These are phyloP conservation scores for Jackrogersella multiformis DNA, from an alignment of 495 filamentous ascomycete genomes.

Conservation along the genomic window DNA sequence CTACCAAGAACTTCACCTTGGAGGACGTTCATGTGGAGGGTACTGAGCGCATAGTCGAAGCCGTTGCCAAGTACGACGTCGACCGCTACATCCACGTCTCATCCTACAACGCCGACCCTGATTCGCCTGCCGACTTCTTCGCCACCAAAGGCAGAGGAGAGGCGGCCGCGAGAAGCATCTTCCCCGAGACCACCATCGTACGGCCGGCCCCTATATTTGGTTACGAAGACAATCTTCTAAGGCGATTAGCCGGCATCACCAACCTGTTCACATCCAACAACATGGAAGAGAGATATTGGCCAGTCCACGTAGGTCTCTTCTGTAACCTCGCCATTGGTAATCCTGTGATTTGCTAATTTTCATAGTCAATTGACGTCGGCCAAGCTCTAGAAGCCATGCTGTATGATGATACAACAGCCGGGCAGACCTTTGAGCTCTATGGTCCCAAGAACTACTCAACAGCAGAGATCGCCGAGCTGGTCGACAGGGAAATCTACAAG, in stretches of 20 bases:
- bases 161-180: conserved; percentile 85
- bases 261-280: conserved; percentile 91
- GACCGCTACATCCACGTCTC: conserved; percentile 98
- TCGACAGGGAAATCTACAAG: conserved; percentile 93
- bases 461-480: conserved; percentile 83
- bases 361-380: conserved; percentile 85
- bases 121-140: conserved; percentile 86
- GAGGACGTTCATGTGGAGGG: conserved; percentile 95
- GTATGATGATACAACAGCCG: conserved; percentile 86
- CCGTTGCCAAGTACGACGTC: conserved; percentile 97
- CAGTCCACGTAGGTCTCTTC: conserved; percentile 81
- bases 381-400: conserved; percentile 87
- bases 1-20: conserved; percentile 96
- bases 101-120: conserved; percentile 85
- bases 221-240: conserved; percentile 90
- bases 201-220: conserved; percentile 94
- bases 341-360: conserved; percentile 3
- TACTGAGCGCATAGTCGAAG: conserved; percentile 92
- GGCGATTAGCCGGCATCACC: conserved; percentile 77
- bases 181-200: conserved; percentile 98
- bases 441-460: conserved; percentile 93
- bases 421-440: conserved; percentile 93
- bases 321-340: background rate
- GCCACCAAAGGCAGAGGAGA: conserved; percentile 90
- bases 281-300: conserved; percentile 90